Percentiles rank a stretch among this genome's conserved stretches.
Evolutionary conservation across 2,329 filamentous ascomycete genomes (phyloP).

Genomic region (Alternaria sp.): DNA sequence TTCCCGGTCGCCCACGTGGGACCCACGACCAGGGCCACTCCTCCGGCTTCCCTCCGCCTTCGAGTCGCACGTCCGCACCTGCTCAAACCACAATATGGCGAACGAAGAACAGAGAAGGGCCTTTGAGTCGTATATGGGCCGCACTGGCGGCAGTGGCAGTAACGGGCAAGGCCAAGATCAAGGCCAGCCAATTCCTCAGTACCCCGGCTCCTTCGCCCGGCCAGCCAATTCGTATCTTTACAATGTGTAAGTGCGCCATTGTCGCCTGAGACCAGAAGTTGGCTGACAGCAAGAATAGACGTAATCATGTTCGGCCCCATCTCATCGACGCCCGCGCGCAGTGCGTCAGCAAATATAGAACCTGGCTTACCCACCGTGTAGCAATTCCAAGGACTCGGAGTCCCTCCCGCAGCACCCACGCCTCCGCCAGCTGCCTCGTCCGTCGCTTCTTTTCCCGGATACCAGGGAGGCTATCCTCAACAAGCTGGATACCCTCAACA

Average conservation of each 20-base stretch:
- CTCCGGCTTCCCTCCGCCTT: conserved; percentile 15
- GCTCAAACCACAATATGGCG: conserved; percentile 25
- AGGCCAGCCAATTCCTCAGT: conserved; percentile 25
- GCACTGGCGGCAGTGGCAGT: conserved; percentile 9
- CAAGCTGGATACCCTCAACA: not conserved
- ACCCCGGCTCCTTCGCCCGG: conserved; percentile 22
- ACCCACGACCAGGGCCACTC: conserved; percentile 1
- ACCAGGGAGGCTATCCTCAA: conserved; percentile 17
- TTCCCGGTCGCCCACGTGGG: conserved; percentile 2
- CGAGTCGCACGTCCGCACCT: conserved; percentile 19
- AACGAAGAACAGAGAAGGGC: conserved; percentile 40
- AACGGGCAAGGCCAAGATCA: conserved; percentile 8
- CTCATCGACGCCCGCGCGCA: not conserved
- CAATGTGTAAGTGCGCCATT: conserved; percentile 31
- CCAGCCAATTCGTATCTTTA: conserved; percentile 30
- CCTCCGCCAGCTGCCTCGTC: conserved; percentile 32
- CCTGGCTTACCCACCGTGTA: conserved; percentile 15
- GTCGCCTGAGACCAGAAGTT: not conserved
- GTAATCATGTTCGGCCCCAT: not conserved
- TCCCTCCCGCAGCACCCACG: conserved; percentile 34
- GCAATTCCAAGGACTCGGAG: conserved; percentile 28
- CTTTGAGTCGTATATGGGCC: conserved; percentile 41
- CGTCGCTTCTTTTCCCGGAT: conserved; percentile 22
- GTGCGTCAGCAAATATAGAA: not conserved
- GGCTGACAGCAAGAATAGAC: conserved; percentile 19